Evolutionary conservation across 2,329 filamentous ascomycete species (phyloP).

Genomic region (Trichoderma asperellum): DNA sequence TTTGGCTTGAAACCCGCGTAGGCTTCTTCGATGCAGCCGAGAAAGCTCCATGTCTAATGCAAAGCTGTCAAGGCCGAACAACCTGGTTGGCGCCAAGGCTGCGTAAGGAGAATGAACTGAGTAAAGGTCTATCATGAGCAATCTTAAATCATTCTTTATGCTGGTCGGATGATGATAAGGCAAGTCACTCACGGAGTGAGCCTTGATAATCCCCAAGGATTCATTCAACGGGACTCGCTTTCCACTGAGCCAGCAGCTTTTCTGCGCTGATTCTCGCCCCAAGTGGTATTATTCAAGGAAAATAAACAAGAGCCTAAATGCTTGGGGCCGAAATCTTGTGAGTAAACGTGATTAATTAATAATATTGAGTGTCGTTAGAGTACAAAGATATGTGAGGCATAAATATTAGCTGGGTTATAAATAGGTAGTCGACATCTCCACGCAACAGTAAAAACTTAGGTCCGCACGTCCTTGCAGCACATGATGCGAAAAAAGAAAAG

Average conservation of each 20-base stretch:
- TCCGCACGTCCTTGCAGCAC: not conserved
- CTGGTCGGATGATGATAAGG: not conserved
- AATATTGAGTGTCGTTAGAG: not conserved
- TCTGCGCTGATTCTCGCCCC: not conserved
- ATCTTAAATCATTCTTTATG: not conserved
- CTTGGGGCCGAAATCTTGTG: not conserved
- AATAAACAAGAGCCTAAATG: not conserved
- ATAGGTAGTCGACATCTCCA: constrained; percentile 1
- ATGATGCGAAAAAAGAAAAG: not conserved
- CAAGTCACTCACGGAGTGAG: not conserved
- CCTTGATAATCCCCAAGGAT: not conserved
- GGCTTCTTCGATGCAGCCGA: no score
- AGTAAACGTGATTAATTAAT: not conserved
- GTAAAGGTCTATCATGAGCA: no score
- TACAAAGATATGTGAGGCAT: not conserved
- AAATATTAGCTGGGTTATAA: not conserved
- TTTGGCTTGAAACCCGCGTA: no score
- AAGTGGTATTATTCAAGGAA: not conserved
- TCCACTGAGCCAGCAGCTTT: not conserved
- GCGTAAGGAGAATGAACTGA: no score
- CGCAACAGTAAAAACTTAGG: not conserved
- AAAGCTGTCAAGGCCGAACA: no score
- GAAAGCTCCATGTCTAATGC: no score
- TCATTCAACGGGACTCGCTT: not conserved
- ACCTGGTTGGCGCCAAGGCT: no score